A percentile compares a stretch with the other conserved stretches of the same genome.
phyloP scores from a whole-genome alignment of 2,329 filamentous ascomycete species.

The Trichoderma endophyticum region DNA sequence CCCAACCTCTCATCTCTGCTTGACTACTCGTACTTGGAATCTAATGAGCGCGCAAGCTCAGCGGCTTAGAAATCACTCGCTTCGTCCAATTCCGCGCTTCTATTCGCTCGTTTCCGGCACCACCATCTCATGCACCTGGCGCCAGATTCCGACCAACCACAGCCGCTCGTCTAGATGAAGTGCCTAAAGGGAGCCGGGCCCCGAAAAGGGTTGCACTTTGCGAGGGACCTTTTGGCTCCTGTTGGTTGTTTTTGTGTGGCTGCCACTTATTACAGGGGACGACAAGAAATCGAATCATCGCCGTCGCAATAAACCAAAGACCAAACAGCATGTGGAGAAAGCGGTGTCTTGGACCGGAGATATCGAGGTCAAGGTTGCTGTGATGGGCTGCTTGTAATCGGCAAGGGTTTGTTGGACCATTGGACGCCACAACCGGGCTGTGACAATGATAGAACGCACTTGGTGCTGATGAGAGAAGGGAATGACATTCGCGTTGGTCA shows the following conservation, averaged over 20 bases:
- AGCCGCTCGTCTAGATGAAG: background rate
- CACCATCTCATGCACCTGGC: background rate
- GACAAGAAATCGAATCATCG: background rate
- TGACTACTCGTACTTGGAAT: background rate
- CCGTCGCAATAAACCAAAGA: background rate
- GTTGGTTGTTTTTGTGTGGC: background rate
- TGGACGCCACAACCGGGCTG: background rate
- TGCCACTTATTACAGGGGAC: background rate
- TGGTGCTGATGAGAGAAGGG: background rate
- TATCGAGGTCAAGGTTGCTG: background rate
- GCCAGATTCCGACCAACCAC: conserved; percentile 10
- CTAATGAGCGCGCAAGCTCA: background rate
- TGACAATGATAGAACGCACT: background rate
- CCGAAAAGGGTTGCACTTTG: background rate
- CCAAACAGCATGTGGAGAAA: background rate
- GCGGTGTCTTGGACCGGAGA: background rate
- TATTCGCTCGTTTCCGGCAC: conserved; percentile 5
- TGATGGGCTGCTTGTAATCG: conserved; percentile 6
- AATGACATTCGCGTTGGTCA: background rate
- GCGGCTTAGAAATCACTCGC: conserved; percentile 5
- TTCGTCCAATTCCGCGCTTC: background rate
- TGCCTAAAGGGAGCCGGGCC: background rate
- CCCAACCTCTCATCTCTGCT: background rate
- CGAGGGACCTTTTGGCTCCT: background rate
- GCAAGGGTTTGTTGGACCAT: conserved; percentile 15